Evolutionary conservation across 2,329 filamentous ascomycete species (phyloP).

Genomic region (Knufia fluminis): DNA sequence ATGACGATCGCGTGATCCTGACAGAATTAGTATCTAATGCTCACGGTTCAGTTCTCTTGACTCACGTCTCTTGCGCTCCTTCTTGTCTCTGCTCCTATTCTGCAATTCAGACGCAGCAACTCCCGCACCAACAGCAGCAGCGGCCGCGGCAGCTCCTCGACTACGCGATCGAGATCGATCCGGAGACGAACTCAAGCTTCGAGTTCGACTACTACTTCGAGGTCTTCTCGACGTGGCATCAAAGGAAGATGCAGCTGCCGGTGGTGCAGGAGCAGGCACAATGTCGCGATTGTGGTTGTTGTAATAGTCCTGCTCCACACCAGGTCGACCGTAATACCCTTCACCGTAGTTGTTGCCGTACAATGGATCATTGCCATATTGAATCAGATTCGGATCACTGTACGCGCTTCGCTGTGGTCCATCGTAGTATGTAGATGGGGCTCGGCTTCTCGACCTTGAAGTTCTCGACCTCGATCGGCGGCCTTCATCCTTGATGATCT

Average conservation of each 20-base stretch:
- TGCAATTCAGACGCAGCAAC: slow-evolving; percentile 49
- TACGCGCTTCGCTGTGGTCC: slow-evolving; percentile 35
- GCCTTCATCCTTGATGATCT: slow-evolving; percentile 26
- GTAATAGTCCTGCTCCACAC: slow-evolving; percentile 31
- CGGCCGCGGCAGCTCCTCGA: slow-evolving; percentile 43
- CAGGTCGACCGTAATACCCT: slow-evolving; percentile 38
- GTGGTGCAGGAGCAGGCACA: slow-evolving; percentile 29
- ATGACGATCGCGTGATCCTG: slow-evolving; percentile 2
- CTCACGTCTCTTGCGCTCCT: slow-evolving; percentile 36
- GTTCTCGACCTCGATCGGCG: slow-evolving; percentile 38
- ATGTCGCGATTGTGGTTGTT: slow-evolving; percentile 28
- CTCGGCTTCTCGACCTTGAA: slow-evolving; percentile 32
- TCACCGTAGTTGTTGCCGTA: slow-evolving; percentile 44
- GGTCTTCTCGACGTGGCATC: slow-evolving; percentile 24
- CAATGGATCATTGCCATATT: slow-evolving; percentile 56
- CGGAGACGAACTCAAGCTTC: slow-evolving; percentile 36
- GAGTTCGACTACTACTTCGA: slow-evolving; percentile 23
- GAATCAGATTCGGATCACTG: slow-evolving; percentile 48
- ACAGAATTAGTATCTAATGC: neutral
- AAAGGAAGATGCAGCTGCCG: neutral
- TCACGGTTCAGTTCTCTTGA: neutral
- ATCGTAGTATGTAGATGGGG: slow-evolving; percentile 33
- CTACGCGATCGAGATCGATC: slow-evolving; percentile 27
- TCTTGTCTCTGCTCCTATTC: slow-evolving; percentile 48
- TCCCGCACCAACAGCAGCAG: slow-evolving; percentile 49